Evolutionary conservation across 1,284 basidiomycete species (phyloP).

Genomic region (Laetiporus sulphureus): DNA sequence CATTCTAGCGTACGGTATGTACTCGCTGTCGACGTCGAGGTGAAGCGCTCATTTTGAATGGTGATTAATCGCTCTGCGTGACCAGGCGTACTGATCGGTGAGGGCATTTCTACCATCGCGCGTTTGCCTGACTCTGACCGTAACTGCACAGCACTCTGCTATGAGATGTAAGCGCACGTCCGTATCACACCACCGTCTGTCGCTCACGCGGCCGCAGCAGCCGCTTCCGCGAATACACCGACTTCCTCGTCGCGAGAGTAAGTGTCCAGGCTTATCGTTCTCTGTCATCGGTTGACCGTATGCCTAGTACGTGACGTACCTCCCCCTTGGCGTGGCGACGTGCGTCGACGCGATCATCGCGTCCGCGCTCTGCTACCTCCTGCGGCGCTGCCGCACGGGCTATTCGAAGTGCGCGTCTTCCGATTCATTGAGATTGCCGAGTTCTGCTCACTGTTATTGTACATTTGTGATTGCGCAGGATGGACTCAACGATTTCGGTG

Average conservation of each 20-base stretch:
- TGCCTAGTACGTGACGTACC: conserved; percentile 19
- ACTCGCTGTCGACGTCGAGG: too few species aligned
- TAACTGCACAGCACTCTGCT: not conserved
- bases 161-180: not conserved
- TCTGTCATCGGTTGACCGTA: not conserved
- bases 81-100: too few species aligned
- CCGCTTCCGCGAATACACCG: not conserved
- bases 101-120: too few species aligned
- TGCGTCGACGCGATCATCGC: conserved; percentile 17
- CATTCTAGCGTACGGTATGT: too few species aligned
- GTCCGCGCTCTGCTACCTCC: conserved; percentile 16
- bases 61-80: too few species aligned
- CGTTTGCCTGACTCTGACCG: too few species aligned
- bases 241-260: not conserved
- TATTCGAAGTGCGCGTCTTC: conserved; percentile 11
- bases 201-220: not conserved
- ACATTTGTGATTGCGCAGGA: conserved; percentile 5
- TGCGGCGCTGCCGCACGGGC: conserved; percentile 14
- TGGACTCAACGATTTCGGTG: conserved; percentile 13
- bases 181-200: too few species aligned
- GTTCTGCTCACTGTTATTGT: too few species aligned
- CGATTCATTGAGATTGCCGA: not conserved
- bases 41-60: too few species aligned
- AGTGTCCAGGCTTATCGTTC: not conserved
- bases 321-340: conserved; percentile 14